phyloP scores from a whole-genome alignment of 352 stramenopile genomes.

The Discostella stelligera region DNA sequence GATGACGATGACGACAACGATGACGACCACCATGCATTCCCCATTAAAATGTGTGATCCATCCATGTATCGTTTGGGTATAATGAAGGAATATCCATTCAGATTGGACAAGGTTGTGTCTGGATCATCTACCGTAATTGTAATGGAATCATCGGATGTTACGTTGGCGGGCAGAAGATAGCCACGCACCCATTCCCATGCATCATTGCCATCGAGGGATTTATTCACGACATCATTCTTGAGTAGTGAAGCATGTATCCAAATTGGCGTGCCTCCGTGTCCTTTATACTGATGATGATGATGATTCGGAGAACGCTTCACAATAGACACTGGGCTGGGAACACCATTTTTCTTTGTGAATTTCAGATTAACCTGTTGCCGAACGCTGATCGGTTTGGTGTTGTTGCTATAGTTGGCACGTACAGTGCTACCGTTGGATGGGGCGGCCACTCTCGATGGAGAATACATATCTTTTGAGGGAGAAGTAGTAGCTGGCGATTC shows the following conservation, averaged over 20 bases:
- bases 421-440: neutral
- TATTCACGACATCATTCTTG: neutral
- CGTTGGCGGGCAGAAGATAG: conserved; percentile 13
- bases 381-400: conserved; percentile 1
- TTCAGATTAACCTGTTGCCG: neutral
- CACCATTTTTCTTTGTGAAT: conserved; percentile 5
- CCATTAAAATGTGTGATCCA: conserved; percentile 42
- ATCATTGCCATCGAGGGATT: neutral
- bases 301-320: neutral
- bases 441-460: conserved; percentile 3
- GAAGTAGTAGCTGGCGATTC: neutral
- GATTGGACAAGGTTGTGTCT: conserved; percentile 4
- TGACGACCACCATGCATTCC: conserved; percentile 47
- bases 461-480: neutral
- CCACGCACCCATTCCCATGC: conserved; percentile 45
- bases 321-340: conserved; percentile 15
- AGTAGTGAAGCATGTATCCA: conserved; percentile 42
- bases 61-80: conserved; percentile 40
- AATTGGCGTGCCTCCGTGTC: conserved; percentile 38
- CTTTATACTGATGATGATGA: conserved; percentile 10
- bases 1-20: no score
- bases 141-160: conserved; percentile 20
- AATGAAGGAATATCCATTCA: conserved; percentile 26
- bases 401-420: neutral
- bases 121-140: conserved; percentile 33